Evolutionary conservation across 1,139 yeast species (phyloP).

Genomic region (Geotrichum reessii): DNA sequence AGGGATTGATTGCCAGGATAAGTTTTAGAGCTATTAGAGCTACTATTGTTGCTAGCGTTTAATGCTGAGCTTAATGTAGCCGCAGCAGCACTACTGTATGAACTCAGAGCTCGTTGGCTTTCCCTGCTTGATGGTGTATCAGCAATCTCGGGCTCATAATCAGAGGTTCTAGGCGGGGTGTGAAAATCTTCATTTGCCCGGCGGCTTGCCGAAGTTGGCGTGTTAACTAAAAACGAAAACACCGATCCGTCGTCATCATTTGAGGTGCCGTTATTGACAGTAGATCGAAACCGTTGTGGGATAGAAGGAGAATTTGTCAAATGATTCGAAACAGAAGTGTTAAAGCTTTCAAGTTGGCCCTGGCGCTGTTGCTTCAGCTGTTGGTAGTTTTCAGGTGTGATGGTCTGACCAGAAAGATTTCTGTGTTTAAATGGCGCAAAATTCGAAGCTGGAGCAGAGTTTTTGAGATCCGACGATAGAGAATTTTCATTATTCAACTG

Average conservation of each 20-base stretch:
- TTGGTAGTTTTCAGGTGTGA: not conserved
- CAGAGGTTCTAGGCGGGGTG: not conserved
- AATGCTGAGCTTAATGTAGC: not conserved
- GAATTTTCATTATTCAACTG: not conserved
- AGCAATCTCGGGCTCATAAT: not conserved
- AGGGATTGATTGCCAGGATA: constrained; percentile 1
- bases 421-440: constrained; percentile 2
- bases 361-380: not conserved
- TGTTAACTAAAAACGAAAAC: constrained; percentile 10
- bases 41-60: not conserved
- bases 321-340: not conserved
- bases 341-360: not conserved
- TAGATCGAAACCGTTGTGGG: not conserved
- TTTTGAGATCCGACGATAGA: not conserved
- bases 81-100: constrained; percentile 5
- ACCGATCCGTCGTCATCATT: constrained; percentile 16
- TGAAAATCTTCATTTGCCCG: not conserved
- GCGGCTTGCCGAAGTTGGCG: constrained; percentile 7
- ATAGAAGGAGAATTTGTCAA: not conserved
- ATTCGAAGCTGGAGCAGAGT: not conserved
- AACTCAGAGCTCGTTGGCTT: constrained; percentile 1
- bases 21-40: not conserved
- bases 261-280: not conserved
- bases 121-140: constrained; percentile 1
- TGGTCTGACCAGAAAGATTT: constrained; percentile 13